Base-by-base conservation (phyloP, 2,329 filamentous ascomycete species). In the Paecilomyces sp. region DNA sequence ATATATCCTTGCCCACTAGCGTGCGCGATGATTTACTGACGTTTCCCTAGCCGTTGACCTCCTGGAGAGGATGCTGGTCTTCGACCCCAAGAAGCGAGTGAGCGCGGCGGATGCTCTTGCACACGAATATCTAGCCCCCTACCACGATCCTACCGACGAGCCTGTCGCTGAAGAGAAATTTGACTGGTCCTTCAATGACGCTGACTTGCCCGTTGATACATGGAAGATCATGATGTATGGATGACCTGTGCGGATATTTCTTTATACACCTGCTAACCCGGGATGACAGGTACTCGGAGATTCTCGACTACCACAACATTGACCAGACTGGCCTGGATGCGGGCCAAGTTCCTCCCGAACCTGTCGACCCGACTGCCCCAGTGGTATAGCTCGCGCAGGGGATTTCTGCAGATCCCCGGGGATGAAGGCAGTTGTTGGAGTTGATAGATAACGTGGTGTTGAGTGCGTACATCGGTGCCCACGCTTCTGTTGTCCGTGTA, bases 171-270 rank as follows among this genome's bases (percentile, higher is more conserved):
- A 96, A 62, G 92, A 97, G 81, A 97, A 96, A 80, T 99, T 99
- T 70, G 94, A 99, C 75, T 99, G 94, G 94, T 97, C 92, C 58
- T 99, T 99, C 80, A 97, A 97, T 76, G 94, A 99, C 69, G 94
- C 93, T 55, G 94, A 99, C 73, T 81, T 99, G 60, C 93, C 94
- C 0, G 92, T 97, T 56, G 94, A 99, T 73, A 96, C 92, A n/a
- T 99, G 94, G 94, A 99, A 99, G 82, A 97, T 99, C 74, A 99
- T 97, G 94, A 99, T 99, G 94, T 96, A 83, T 72, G 89, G 75
- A 36, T 28, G 22, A 22, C 25, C 6, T 28, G 25, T 28, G 18
- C 15, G 57, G 15, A 47, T 13, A 61, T 52, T 52, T 25, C 22
- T 41, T 9, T 13, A n/a, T 18, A 41, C 56, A 57, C 50, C 61